Base-by-base conservation (phyloP, 2,329 filamentous ascomycete species). In the Ceratocystis cubensis region DNA sequence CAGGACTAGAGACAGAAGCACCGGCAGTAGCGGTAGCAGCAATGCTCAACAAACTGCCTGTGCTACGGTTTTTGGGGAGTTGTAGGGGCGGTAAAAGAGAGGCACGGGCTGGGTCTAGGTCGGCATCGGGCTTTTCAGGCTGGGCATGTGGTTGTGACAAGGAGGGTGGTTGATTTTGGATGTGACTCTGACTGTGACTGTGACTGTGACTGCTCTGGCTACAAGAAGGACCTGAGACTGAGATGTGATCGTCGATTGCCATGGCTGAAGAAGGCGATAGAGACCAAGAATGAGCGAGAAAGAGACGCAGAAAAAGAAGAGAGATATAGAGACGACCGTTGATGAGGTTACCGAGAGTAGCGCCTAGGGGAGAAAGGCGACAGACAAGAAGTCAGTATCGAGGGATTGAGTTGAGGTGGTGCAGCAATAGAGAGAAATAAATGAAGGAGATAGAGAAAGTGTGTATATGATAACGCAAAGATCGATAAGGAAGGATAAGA, bases 61-160 rank as follows among this genome's bases (percentile, higher is more conserved):
- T 65, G 53, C 67, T 68, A 56, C 65, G 46, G 37, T 68, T 68
- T 44, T 68, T 68, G 7, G 64, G 64, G 7, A 68, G 56, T 25
- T 62, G 67, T 17, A 63, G 41, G 46, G 20, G 61, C n/a, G 37
- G 44, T 3, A 62, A 37, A 17, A 66, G 45, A 8, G 62, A 56
- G 6, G 53, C 37, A 41, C 61, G 41, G 20, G 53, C 62, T 28
- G 61, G 61, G 10, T 41, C 41, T 25, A 13, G 10, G 8, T 48
- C n/a, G 45, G 66, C 65, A 6, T 62, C 65, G 56, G 45, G 13
- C 6, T 20, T 45, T 48, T 63, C 57, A 45, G 44, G 48, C 53
- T 20, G 30, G 17, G 30, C 22, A n/a, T 65, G 46, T 30, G 45
- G 46, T 61, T 68, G 67, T 53, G 8, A 53, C 25, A 25, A 53